Base-by-base conservation (phyloP, 2,329 filamentous ascomycete species). In the Arthrobotrys pseudoclavata region DNA sequence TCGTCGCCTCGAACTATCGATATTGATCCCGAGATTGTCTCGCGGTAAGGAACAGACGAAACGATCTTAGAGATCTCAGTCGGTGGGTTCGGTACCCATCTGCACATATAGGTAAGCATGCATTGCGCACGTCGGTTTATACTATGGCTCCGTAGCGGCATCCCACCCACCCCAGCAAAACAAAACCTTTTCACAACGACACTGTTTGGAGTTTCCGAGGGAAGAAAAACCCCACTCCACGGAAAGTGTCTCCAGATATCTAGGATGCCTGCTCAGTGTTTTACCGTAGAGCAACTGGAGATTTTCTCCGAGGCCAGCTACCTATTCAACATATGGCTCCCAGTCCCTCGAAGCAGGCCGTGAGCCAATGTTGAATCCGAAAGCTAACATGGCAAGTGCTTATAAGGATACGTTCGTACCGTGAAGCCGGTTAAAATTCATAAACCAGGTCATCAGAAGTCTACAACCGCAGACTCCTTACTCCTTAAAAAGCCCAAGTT, bases 221-320 rank as follows among this genome's bases (percentile, higher is more conserved):
- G 62, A 61, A 26, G 26, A 66, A 68, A 45, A 55, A 74, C 69
- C 69, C 62, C 69, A 74, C 62, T 45, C 62, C 22, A 37, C 31
- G 18, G 47, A 45, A 55, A 48, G 40, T 67, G 52, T 62, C 48
- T 52, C 48, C 20, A 63, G 52, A 47, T 26, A 20, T 42, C n/a
- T 57, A 18, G 18, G 37, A 64, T 12, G 18, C 29, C 40, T 26
- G 55, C 20, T 13, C 34, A 26, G 18, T 55, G 26, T 47, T 64
- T 26, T 69, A 42, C 40, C 6, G 20, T 66, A 1, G 61, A 57
- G 64, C 31, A 26, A 37, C 42, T 75, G 74, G 74, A 77, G 74
- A 77, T 68, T 68, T 77, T 71, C 67, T 77, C 74, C 74, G 74
- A 29, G 55, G 71, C 64, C 31, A 52, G 42, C 62, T 18, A 9